These are phyloP conservation scores for Pythium sukuiense DNA, from an alignment of 352 stramenopile species.

Conservation along the genomic window DNA sequence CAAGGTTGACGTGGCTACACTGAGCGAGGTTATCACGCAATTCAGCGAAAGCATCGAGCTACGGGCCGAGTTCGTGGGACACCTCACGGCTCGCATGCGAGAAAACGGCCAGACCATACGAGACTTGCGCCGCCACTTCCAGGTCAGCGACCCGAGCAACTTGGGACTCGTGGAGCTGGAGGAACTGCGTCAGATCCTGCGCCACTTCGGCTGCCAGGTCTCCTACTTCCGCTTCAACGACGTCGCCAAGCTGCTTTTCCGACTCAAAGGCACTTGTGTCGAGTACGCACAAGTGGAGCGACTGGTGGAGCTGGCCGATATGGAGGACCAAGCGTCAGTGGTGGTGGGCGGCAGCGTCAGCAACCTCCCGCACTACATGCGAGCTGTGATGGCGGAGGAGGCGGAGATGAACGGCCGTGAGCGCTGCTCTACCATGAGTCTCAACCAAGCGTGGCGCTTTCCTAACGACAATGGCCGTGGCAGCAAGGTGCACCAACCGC, in stretches of 20 bases:
- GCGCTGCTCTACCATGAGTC: conserved; percentile 10
- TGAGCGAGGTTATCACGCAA: conserved; percentile 26
- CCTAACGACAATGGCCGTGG: neutral
- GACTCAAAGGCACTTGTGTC: conserved; percentile 10
- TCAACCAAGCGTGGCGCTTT: neutral
- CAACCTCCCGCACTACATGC: conserved; percentile 12
- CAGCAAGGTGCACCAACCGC: neutral
- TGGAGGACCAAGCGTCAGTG: conserved; percentile 11
- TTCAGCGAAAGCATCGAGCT: conserved; percentile 28
- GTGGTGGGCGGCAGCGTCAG: neutral
- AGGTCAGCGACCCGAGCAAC: conserved; percentile 7
- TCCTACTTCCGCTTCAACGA: conserved; percentile 34
- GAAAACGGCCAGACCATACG: conserved; percentile 12
- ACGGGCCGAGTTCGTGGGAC: conserved; percentile 24
- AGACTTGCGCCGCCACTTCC: conserved; percentile 10
- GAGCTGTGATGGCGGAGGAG: conserved; percentile 9
- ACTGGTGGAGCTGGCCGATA: conserved; percentile 14
- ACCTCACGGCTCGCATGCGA: conserved; percentile 15
- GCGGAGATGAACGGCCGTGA: conserved; percentile 7
- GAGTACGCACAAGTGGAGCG: conserved; percentile 24
- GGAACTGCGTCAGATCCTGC: conserved; percentile 21
- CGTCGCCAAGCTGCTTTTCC: conserved; percentile 27
- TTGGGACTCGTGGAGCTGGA: conserved; percentile 19
- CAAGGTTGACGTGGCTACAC: conserved; percentile 19
- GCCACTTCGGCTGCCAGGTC: conserved; percentile 20